Percentiles rank a stretch among this genome's conserved stretches.
These are phyloP conservation scores for Candida glaebosa DNA, from an alignment of 805 yeast species.

Conservation along the genomic window DNA sequence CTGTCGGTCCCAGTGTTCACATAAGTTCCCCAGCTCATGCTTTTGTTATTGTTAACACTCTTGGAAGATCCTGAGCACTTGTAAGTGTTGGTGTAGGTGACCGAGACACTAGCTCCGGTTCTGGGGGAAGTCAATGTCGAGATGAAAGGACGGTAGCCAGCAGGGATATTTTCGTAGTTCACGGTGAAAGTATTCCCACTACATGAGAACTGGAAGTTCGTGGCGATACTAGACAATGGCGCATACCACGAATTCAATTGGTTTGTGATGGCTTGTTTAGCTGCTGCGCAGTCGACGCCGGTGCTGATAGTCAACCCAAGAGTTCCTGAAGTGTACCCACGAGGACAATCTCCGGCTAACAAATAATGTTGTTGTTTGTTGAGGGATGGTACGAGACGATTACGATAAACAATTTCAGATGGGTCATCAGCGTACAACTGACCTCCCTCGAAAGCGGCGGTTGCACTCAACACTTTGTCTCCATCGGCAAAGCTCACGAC, in stretches of 20 bases:
- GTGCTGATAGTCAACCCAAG: constrained; percentile 11
- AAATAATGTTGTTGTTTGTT: constrained; percentile 10
- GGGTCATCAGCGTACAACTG: constrained; percentile 1
- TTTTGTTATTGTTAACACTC: neutral
- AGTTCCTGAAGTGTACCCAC: constrained; percentile 13
- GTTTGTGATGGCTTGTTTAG: constrained; percentile 15
- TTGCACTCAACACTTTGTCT: neutral
- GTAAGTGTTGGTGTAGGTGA: constrained; percentile 7
- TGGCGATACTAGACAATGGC: constrained; percentile 10
- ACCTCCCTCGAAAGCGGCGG: constrained; percentile 1
- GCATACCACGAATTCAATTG: constrained; percentile 16
- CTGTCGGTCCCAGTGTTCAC: constrained; percentile 1
- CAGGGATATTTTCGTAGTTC: constrained; percentile 18
- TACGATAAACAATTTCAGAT: neutral
- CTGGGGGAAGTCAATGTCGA: constrained; percentile 5
- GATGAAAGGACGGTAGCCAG: constrained; percentile 20
- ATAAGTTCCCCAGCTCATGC: neutral
- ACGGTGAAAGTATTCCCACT: constrained; percentile 3
- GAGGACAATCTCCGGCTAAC: constrained; percentile 10
- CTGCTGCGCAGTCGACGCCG: constrained; percentile 14
- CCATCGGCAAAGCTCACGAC: constrained; percentile 2
- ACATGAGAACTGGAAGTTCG: constrained; percentile 11
- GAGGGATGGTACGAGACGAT: constrained; percentile 12
- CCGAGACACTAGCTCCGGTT: neutral
- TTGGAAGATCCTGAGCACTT: constrained; percentile 5